Conservation (phyloP, 2,329 filamentous ascomycete genomes). For the Emmonsiellopsis sp. region DNA sequence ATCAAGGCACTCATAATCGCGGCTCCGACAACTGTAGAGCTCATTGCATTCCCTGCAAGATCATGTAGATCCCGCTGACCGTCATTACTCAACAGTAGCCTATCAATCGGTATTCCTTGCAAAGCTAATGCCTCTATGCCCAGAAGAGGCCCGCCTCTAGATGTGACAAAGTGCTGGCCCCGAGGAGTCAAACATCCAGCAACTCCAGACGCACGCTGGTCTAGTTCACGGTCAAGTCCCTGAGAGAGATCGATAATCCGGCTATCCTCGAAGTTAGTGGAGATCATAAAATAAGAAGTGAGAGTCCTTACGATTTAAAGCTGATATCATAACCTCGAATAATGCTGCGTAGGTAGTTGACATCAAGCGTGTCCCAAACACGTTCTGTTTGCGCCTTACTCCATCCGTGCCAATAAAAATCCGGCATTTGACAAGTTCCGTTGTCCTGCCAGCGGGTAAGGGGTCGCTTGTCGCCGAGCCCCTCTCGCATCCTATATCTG, state of each 20-base stretch:
- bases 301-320: conserved; percentile 43
- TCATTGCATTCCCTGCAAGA: conserved; percentile 73
- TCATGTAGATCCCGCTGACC: conserved; percentile 54
- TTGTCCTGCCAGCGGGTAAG: conserved; percentile 52
- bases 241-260: conserved; percentile 57
- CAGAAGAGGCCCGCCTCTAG: conserved; percentile 50
- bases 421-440: conserved; percentile 43
- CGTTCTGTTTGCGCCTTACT: conserved; percentile 45
- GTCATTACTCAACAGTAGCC: conserved; percentile 56
- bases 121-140: conserved; percentile 55
- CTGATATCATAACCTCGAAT: conserved; percentile 45
- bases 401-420: conserved; percentile 46
- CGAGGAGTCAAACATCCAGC: conserved; percentile 59
- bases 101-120: conserved; percentile 58
- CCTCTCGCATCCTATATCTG: conserved; percentile 40
- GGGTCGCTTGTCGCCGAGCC: conserved; percentile 46
- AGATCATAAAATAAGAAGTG: neutral
- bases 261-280: conserved; percentile 14
- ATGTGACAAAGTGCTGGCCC: conserved; percentile 52
- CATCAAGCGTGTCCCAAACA: conserved; percentile 58
- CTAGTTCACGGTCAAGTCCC: conserved; percentile 55
- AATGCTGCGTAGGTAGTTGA: conserved; percentile 45
- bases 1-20: conserved; percentile 52
- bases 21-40: conserved; percentile 58
- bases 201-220: conserved; percentile 45